Conservation (phyloP, 2,329 filamentous ascomycete species). For the Alternaria postmessia region DNA sequence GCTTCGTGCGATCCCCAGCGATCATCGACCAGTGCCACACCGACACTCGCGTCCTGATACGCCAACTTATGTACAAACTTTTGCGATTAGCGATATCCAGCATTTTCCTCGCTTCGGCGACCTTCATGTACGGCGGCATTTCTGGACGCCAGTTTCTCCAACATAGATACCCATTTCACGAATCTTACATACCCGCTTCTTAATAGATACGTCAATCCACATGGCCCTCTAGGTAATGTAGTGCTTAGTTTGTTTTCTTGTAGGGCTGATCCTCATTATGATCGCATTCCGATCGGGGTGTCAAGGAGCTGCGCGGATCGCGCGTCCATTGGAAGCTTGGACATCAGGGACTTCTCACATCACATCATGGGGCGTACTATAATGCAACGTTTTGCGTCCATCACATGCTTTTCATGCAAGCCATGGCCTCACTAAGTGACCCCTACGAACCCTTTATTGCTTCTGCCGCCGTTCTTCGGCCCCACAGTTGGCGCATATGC, state of each 20-base stretch:
- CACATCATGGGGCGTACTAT: background rate
- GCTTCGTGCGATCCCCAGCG: slow-evolving; percentile 9
- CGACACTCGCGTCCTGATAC: background rate
- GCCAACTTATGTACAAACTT: slow-evolving; percentile 2
- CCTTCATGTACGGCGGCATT: slow-evolving; percentile 5
- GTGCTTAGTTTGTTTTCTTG: background rate
- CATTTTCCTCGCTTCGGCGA: slow-evolving; percentile 4
- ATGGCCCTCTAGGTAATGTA: background rate
- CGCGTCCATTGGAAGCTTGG: background rate
- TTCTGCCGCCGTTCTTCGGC: slow-evolving; percentile 3
- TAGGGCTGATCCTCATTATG: background rate
- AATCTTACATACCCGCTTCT: slow-evolving; percentile 1
- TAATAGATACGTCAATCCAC: background rate
- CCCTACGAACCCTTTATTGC: background rate
- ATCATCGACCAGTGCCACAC: background rate
- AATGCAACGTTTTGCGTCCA: background rate
- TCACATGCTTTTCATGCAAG: slow-evolving; percentile 1
- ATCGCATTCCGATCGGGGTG: background rate
- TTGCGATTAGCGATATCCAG: slow-evolving; percentile 7
- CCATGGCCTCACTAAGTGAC: background rate
- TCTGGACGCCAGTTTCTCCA: slow-evolving; percentile 1
- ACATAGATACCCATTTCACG: slow-evolving; percentile 18
- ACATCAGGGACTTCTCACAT: background rate
- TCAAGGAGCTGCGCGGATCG: background rate
- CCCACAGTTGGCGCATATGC: background rate